These are phyloP conservation scores for Boletus mariae DNA, from an alignment of 1,284 basidiomycete genomes.

Conservation along the genomic window DNA sequence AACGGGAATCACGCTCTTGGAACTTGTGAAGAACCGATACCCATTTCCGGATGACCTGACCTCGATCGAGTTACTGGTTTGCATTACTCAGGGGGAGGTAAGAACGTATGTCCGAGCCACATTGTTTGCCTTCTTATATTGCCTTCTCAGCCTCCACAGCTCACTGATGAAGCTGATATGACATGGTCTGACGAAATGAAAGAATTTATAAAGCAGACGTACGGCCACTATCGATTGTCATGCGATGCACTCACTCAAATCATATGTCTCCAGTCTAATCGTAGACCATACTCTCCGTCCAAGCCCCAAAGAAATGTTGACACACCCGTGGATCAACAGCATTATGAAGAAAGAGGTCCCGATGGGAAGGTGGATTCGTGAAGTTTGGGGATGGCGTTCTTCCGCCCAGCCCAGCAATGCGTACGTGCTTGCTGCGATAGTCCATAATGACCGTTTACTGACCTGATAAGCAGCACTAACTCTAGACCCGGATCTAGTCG, in stretches of 20 bases:
- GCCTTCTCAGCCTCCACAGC: constrained; percentile 66
- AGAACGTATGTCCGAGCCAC: constrained; percentile 18
- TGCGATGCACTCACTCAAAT: constrained; percentile 2
- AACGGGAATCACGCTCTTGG: constrained; percentile 88
- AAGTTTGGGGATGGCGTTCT: constrained; percentile 80
- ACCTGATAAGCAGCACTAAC: constrained; percentile 12
- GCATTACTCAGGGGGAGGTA: constrained; percentile 82
- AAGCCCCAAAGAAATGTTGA: constrained; percentile 80
- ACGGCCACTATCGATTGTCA: constrained; percentile 33
- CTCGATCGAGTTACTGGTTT: constrained; percentile 90
- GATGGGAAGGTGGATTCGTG: constrained; percentile 87
- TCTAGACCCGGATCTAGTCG: constrained; percentile 44
- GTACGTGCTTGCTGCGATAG: constrained; percentile 12
- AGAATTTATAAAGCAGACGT: constrained; percentile 90
- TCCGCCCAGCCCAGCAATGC: constrained; percentile 27
- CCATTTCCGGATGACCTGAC: constrained; percentile 92
- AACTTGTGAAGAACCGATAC: constrained; percentile 92
- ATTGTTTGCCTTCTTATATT: constrained; percentile 5
- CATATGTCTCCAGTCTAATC: constrained; percentile 43
- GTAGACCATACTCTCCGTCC: constrained; percentile 66
- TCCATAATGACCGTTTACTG: not conserved
- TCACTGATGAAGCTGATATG: constrained; percentile 69
- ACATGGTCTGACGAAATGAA: constrained; percentile 88
- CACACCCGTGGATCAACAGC: constrained; percentile 83
- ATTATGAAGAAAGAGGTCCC: constrained; percentile 82